Evolutionary conservation across 352 stramenopile genomes (phyloP).

Genomic region (Globisporangium paroecandrum): DNA sequence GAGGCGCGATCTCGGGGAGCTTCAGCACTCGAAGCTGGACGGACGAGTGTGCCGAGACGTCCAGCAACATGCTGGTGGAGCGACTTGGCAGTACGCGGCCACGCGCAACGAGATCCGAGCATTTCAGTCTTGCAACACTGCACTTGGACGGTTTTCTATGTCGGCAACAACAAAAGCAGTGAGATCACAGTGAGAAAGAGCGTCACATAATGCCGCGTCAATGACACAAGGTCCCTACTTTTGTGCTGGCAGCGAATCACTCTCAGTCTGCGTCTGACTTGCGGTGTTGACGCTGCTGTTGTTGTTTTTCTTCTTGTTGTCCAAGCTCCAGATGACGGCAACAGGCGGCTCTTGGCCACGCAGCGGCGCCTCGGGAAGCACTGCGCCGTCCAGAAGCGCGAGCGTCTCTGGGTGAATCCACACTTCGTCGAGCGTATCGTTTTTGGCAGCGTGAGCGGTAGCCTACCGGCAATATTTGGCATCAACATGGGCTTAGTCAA

Average conservation of each 20-base stretch:
- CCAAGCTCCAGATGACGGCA: constrained; percentile 34
- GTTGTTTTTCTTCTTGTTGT: constrained; percentile 1
- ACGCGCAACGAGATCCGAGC: constrained; percentile 28
- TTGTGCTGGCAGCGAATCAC: background rate
- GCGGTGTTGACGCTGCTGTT: background rate
- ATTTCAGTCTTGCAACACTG: constrained; percentile 42
- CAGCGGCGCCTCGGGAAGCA: constrained; percentile 26
- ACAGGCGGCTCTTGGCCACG: constrained; percentile 36
- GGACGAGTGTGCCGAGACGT: constrained; percentile 16
- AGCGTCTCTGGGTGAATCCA: constrained; percentile 66
- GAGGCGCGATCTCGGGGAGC: constrained; percentile 37
- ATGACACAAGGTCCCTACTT: constrained; percentile 8
- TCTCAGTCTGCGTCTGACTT: background rate
- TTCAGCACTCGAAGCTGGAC: constrained; percentile 54
- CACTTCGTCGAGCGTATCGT: constrained; percentile 50
- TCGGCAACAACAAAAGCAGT: background rate
- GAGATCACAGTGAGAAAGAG: background rate
- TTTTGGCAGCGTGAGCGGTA: constrained; percentile 7
- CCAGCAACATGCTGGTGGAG: constrained; percentile 18
- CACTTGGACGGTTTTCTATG: constrained; percentile 19
- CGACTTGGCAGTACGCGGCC: constrained; percentile 38
- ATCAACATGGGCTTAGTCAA: background rate
- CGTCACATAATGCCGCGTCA: background rate
- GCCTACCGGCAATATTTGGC: background rate
- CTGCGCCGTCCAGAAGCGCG: constrained; percentile 52